Base-by-base conservation (phyloP, 2,329 filamentous ascomycete genomes). In the Neurospora sp. region DNA sequence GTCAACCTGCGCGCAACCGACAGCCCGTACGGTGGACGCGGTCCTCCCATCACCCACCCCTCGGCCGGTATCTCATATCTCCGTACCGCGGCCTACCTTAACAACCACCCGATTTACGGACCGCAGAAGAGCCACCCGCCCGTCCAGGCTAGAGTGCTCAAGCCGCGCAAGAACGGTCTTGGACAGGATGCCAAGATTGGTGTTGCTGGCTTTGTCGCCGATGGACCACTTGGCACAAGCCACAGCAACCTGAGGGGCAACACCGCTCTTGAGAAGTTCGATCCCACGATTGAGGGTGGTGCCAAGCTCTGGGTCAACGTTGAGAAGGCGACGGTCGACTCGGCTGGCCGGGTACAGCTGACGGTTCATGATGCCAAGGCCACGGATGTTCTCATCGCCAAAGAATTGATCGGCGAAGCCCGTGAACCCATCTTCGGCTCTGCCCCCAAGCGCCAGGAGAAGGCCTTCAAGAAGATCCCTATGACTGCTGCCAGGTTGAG, bases 21-120 rank as follows among this genome's bases (percentile, higher is more conserved):
- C 37, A 83, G 77, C 71, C 84, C 84, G 0, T 88, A 87, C 72
- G 82, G 83, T 11, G 80, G 81, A 66, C 77, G 80, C 15, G 87
- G 87, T 1, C 87, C 87, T n/a, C 88, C 87, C 0, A 80, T 82
- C 8, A 87, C 85, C 23, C 87, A 89, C 73, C 88, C 88, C 4
- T 89, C 87, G 15, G 88, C 85, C 39, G 87, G 87, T 70, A 81
- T 89, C 68, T 88, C 87, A 69, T 89, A 89, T 78, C 80, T 89
- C 70, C 85, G 87, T 68, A 87, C 86, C 1, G 78, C 78, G 43
- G 81, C 83, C 46, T 86, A 82, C 77, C 78, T 86, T 74, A 83
- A 87, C 70, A 89, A 89, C 77, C 87, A 89, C 76, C 84, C 87
- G 1, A 74, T 88, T 28, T 88, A 89, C 74, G 87, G 87, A 1